A percentile compares a stretch with the other conserved stretches of the same genome.
phyloP scores from a whole-genome alignment of 495 filamentous ascomycete species.

The Penicillium canescens region DNA sequence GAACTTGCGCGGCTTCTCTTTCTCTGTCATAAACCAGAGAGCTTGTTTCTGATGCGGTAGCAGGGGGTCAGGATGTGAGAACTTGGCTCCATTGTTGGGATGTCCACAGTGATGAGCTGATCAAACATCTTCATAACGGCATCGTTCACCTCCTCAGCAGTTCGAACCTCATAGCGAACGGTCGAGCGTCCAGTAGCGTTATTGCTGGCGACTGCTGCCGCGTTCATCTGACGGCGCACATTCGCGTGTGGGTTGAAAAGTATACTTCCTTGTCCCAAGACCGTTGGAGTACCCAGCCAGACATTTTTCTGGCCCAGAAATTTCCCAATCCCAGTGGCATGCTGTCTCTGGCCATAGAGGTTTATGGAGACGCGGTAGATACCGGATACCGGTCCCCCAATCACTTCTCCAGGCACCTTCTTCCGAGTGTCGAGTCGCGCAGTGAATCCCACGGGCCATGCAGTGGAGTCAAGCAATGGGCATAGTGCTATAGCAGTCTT shows the following conservation, averaged over 20 bases:
- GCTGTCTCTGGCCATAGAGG: constrained; percentile 76
- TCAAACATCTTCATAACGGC: constrained; percentile 90
- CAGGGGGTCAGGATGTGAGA: constrained; percentile 62
- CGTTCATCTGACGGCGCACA: constrained; percentile 38
- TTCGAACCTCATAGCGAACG: constrained; percentile 56
- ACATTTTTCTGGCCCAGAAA: constrained; percentile 64
- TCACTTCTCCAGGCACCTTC: constrained; percentile 53
- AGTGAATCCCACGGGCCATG: constrained; percentile 61
- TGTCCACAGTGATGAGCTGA: constrained; percentile 68
- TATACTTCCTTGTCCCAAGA: constrained; percentile 62
- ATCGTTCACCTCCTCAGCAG: constrained; percentile 78
- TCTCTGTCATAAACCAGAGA: constrained; percentile 82
- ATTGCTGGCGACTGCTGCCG: constrained; percentile 20
- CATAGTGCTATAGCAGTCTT: constrained; percentile 67
- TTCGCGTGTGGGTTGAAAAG: constrained; percentile 69
- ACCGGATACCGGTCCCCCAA: constrained; percentile 52
- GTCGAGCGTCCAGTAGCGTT: constrained; percentile 15
- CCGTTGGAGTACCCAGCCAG: constrained; percentile 61
- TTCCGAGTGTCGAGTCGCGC: constrained; percentile 64
- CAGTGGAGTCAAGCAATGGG: constrained; percentile 65
- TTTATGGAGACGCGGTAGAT: constrained; percentile 64
- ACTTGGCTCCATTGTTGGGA: constrained; percentile 73
- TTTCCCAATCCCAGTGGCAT: constrained; percentile 60
- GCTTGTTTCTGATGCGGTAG: constrained; percentile 91
- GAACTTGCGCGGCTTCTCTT: constrained; percentile 64